Conservation (phyloP, 805 yeast genomes). For the Monosporozyma siamensis region DNA sequence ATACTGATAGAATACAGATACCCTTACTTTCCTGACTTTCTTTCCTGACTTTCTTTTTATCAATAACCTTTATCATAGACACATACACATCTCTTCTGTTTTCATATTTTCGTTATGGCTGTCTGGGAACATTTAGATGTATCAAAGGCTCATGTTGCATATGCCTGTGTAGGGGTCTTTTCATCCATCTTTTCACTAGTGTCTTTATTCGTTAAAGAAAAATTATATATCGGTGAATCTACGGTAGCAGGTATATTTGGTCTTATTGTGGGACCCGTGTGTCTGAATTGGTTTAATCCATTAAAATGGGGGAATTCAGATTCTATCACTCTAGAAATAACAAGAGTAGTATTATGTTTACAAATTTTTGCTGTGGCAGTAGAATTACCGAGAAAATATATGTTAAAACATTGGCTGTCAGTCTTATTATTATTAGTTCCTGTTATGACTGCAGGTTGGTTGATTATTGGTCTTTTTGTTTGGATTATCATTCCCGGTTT, state of each 20-base stretch:
- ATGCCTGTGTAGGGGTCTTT: constrained; percentile 80
- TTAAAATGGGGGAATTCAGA: constrained; percentile 79
- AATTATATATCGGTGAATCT: constrained; percentile 83
- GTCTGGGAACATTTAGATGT: constrained; percentile 30
- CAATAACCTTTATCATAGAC: too few relatives aligned
- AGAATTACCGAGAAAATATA: constrained; percentile 81
- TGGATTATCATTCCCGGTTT: constrained; percentile 71
- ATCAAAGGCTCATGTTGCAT: constrained; percentile 72
- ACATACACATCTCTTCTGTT: too few relatives aligned
- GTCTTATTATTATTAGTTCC: constrained; percentile 68
- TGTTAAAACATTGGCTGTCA: constrained; percentile 75
- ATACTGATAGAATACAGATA: too few relatives aligned
- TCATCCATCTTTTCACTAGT: constrained; percentile 71
- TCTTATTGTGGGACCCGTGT: constrained; percentile 80
- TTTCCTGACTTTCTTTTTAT: too few relatives aligned
- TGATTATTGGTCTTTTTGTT: constrained; percentile 67
- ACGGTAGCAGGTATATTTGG: constrained; percentile 83
- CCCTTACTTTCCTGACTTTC: too few relatives aligned
- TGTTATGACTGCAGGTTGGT: constrained; percentile 88
- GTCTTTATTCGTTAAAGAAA: constrained; percentile 75
- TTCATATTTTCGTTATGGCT: constrained; percentile 12
- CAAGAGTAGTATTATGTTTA: constrained; percentile 72
- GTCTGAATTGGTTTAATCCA: constrained; percentile 77
- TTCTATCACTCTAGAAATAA: constrained; percentile 69
- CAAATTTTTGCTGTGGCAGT: constrained; percentile 94